These are phyloP conservation scores for Colletotrichum cereale DNA, from an alignment of 2,329 filamentous ascomycete species.

Conservation along the genomic window DNA sequence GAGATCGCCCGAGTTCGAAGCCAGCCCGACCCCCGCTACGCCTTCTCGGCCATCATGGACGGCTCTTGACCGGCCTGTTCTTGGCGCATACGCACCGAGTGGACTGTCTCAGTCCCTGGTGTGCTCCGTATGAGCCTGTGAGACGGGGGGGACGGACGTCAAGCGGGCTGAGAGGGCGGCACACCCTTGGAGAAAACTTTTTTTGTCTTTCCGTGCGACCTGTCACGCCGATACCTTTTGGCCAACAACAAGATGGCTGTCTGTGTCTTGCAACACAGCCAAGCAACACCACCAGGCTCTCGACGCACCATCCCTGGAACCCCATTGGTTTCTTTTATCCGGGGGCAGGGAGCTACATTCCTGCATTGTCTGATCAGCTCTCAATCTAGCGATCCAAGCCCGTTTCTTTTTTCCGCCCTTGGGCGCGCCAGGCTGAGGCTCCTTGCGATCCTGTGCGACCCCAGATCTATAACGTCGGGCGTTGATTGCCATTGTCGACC, in stretches of 20 bases:
- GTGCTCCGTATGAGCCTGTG: slow-evolving; percentile 19
- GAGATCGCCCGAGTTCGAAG: slow-evolving; percentile 65
- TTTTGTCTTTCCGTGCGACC: slow-evolving; percentile 17
- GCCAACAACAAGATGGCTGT: slow-evolving; percentile 12
- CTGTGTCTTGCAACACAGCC: slow-evolving; percentile 34
- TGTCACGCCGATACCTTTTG: slow-evolving; percentile 18
- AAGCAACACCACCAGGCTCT: slow-evolving; percentile 7
- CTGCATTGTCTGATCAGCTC: slow-evolving; percentile 25
- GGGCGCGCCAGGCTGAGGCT: slow-evolving; percentile 22
- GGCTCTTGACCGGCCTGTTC: slow-evolving; percentile 34
- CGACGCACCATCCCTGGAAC: slow-evolving; percentile 14
- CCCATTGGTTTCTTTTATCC: slow-evolving; percentile 25
- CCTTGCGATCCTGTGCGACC: slow-evolving; percentile 16
- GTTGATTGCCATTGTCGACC: neutral
- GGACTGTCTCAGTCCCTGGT: slow-evolving; percentile 26
- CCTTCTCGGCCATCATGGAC: slow-evolving; percentile 44
- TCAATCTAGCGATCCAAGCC: slow-evolving; percentile 27
- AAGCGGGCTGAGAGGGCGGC: slow-evolving; percentile 21
- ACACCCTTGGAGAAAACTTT: slow-evolving; percentile 19
- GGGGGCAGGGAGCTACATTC: slow-evolving; percentile 11
- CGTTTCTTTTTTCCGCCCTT: slow-evolving; percentile 31
- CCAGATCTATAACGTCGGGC: slow-evolving; percentile 34
- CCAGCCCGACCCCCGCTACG: slow-evolving; percentile 67
- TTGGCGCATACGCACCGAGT: slow-evolving; percentile 13
- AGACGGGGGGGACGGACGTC: slow-evolving; percentile 31